These are phyloP conservation scores for Ochromonas danica DNA, from an alignment of 108 stramenopile genomes.

Conservation along the genomic window DNA sequence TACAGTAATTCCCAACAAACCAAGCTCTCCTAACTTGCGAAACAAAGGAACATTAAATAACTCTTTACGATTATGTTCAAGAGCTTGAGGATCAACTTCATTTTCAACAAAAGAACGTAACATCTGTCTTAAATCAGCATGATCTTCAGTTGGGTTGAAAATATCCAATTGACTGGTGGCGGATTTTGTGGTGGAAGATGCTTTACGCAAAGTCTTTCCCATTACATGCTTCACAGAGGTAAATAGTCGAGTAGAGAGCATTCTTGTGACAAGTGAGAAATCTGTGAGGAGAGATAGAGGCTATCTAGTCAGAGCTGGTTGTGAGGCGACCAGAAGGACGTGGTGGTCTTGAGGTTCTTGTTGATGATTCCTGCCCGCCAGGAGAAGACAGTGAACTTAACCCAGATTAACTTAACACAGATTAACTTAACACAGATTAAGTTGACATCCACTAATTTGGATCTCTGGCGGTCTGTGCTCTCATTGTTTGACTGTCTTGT, in stretches of 20 bases:
- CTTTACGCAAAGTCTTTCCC: not conserved
- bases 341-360: no score
- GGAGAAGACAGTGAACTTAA: no score
- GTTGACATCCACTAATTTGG: no score
- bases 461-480: no score
- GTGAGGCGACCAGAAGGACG: no score
- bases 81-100: conserved; percentile 94
- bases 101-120: conserved; percentile 58
- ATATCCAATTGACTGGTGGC: conserved; percentile 29
- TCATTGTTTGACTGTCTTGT: no score
- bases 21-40: conserved; percentile 80
- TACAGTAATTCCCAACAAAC: conserved; percentile 88
- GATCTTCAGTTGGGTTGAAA: conserved; percentile 86
- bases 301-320: no score
- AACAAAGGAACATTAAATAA: conserved; percentile 81
- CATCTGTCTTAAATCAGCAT: conserved; percentile 77
- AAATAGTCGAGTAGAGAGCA: not conserved
- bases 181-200: not conserved
- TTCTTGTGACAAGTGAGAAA: no score
- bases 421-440: no score
- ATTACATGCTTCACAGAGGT: not conserved
- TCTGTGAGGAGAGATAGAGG: no score
- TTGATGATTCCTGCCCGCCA: no score
- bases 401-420: no score
- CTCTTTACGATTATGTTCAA: conserved; percentile 76